Evolutionary conservation across 768 basidiomycete genomes (phyloP).

Genomic region (Auricularia auricula-judae): DNA sequence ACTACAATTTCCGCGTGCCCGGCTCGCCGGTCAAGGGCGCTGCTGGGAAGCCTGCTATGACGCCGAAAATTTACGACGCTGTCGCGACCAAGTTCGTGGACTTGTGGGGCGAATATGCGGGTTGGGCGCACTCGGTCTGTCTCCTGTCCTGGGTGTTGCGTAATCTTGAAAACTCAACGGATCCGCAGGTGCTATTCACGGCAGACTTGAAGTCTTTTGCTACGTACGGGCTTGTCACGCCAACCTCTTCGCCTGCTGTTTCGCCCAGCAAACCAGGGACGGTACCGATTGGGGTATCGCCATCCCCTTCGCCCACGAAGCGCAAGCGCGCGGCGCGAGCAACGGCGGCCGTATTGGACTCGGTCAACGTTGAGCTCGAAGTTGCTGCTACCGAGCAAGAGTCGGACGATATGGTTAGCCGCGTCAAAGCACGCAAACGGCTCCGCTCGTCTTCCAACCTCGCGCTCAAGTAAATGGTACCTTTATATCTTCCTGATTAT

Average conservation of each 20-base stretch:
- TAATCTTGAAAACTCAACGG: not conserved
- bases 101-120: constrained; percentile 78
- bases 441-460: not conserved
- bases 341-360: not conserved
- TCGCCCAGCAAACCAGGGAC: not conserved
- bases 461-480: not conserved
- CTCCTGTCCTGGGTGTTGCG: not conserved
- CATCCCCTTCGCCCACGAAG: constrained; percentile 8
- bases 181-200: constrained; percentile 55
- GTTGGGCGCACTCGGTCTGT: constrained; percentile 80
- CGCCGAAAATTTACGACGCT: constrained; percentile 64
- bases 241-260: not conserved
- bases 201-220: constrained; percentile 63
- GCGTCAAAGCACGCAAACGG: not conserved
- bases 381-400: too few relatives aligned
- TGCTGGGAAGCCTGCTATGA: constrained; percentile 32
- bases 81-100: constrained; percentile 47
- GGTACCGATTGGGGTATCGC: not conserved
- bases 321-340: constrained; percentile 7
- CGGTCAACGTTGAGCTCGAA: not conserved
- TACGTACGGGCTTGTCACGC: constrained; percentile 36
- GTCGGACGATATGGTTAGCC: not conserved
- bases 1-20: constrained; percentile 54
- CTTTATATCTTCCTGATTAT: too few relatives aligned
- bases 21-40: constrained; percentile 31